These are phyloP conservation scores for Prunus kanzakura DNA, from an alignment of 306 rosid species.

Conservation along the genomic window DNA sequence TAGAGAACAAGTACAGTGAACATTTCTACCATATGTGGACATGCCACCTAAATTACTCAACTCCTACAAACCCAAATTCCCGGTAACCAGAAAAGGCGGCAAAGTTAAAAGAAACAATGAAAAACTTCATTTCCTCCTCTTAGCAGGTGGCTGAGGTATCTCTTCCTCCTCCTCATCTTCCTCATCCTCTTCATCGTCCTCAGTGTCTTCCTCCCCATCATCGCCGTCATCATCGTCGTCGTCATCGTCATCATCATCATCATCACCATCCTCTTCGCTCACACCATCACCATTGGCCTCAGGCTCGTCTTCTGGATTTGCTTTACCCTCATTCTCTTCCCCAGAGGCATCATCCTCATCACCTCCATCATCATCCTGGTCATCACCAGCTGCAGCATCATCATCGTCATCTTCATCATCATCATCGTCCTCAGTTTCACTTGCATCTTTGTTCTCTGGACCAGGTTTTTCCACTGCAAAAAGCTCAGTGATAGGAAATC, in stretches of 20 bases:
- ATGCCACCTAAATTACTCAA: slow-evolving; percentile 23
- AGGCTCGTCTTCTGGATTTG: slow-evolving; percentile 47
- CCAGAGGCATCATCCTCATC: slow-evolving; percentile 46
- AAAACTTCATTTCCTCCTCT: slow-evolving; percentile 38
- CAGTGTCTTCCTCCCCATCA: slow-evolving; percentile 34
- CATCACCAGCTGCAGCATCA: slow-evolving; percentile 29
- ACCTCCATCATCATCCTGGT: slow-evolving; percentile 43
- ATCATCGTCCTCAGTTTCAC: slow-evolving; percentile 53
- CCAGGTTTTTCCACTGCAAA: slow-evolving; percentile 26
- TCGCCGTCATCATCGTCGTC: background rate
- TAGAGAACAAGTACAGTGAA: slow-evolving; percentile 7
- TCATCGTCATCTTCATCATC: slow-evolving; percentile 23
- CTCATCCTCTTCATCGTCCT: slow-evolving; percentile 33
- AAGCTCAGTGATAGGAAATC: slow-evolving; percentile 48
- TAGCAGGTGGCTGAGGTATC: slow-evolving; percentile 44
- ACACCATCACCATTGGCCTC: slow-evolving; percentile 58
- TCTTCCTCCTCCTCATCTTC: slow-evolving; percentile 37
- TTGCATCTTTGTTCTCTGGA: slow-evolving; percentile 44
- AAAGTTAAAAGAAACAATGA: background rate
- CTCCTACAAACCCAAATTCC: slow-evolving; percentile 19
- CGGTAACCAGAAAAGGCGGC: slow-evolving; percentile 5
- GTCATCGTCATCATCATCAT: background rate
- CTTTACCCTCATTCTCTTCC: slow-evolving; percentile 47
- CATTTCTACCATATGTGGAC: slow-evolving; percentile 20
- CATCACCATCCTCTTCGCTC: slow-evolving; percentile 47